phyloP scores from a whole-genome alignment of 371 early-diverging fungal species.

The Apophysomyces trapeziformis region DNA sequence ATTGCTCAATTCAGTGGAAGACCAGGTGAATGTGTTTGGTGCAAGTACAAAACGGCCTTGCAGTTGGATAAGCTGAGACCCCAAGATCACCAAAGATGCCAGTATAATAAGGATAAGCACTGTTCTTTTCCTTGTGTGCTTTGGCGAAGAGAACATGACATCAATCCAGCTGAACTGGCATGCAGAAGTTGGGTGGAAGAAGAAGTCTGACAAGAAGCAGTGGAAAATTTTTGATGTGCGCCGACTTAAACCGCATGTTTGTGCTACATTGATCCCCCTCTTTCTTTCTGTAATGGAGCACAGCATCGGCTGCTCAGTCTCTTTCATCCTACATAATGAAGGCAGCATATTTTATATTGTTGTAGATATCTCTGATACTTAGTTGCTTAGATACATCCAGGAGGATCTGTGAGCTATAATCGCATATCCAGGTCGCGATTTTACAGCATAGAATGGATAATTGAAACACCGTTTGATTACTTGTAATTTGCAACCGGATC shows the following conservation, averaged over 20 bases:
- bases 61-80: not conserved
- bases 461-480: too few relatives aligned
- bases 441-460: too few relatives aligned
- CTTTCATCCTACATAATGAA: too few relatives aligned
- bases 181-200: not conserved
- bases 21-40: not conserved
- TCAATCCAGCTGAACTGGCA: not conserved
- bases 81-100: not conserved
- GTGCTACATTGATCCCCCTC: not conserved
- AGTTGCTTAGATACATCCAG: too few relatives aligned
- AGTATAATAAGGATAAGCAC: not conserved
- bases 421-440: too few relatives aligned
- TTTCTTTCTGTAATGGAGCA: too few relatives aligned
- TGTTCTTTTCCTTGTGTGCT: not conserved
- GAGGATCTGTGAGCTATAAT: too few relatives aligned
- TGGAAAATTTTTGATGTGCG: slow-evolving; percentile 2
- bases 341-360: too few relatives aligned
- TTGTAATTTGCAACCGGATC: too few relatives aligned
- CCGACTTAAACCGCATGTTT: not conserved
- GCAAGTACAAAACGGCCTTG: not conserved
- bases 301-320: too few relatives aligned
- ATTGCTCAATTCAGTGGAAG: not conserved
- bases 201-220: not conserved
- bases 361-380: too few relatives aligned
- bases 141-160: not conserved